Base-by-base conservation (phyloP, 805 yeast species). In the Hanseniaspora meyeri region DNA sequence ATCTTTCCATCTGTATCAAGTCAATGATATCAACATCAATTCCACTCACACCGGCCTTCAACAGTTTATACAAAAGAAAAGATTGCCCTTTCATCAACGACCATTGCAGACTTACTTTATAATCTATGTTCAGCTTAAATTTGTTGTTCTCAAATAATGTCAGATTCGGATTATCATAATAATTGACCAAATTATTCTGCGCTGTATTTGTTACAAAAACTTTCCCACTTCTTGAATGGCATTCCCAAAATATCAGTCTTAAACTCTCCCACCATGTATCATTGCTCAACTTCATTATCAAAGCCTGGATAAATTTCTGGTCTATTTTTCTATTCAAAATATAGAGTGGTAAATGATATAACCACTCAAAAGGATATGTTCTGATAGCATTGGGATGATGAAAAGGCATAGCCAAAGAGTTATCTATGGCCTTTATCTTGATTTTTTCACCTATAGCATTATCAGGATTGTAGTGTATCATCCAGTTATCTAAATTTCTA, bases 311-410 rank as follows among this genome's bases (percentile, higher is more conserved):
- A 1, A 87, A 79, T 36, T 68, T 69, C 32, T 68, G 70, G 3
- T 83, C 75, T 62, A 84, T 83, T 3, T 88, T 88, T 58, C 77
- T 83, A 0, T 87, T 87, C 51, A 84, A 79, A 6, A 84, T 65
- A 11, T 78, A 72, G 12, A 77, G 66, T 0, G 90, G 90, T 37
- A 84, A 66, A 62, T 80, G 83, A n/a, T 14, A 9, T 29, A 84
- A 68, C 91, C 91, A 84, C 0, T 90, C 90, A 68, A 77, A 84
- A 0, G 90, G 90, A 62, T 81, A 84, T 0, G 87, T 81, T 56
- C 90, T 69, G 87, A 89, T 83, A 63, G 83, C 88, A 66, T 84
- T 86, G 0, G 90, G 90, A 60, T 83, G 87, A 62, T 84, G 83
- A 88, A 88, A 84, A 5, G 91, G 90, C 62, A 81, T 83, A 0